Evolutionary conservation across 495 filamentous ascomycete species (phyloP).

Genomic region (Parathielavia appendiculata): DNA sequence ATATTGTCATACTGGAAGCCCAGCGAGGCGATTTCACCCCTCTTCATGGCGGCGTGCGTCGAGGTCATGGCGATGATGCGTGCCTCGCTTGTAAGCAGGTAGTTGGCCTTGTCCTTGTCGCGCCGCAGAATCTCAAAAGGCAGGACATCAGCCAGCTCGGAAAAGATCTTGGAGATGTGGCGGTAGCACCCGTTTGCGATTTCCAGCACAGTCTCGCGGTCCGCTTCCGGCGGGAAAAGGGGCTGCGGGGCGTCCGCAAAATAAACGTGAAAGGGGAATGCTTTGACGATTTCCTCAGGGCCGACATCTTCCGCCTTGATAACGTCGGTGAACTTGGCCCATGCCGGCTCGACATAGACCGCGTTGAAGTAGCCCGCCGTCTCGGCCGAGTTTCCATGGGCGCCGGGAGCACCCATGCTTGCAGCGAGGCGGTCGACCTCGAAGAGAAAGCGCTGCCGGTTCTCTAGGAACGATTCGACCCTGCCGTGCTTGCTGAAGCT

Average conservation of each 20-base stretch:
- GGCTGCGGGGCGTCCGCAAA: conserved; percentile 86
- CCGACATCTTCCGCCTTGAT: conserved; percentile 47
- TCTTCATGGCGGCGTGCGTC: conserved; percentile 96
- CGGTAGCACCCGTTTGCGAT: conserved; percentile 80
- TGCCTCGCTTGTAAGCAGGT: conserved; percentile 89
- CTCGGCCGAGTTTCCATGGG: conserved; percentile 91
- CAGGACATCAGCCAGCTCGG: conserved; percentile 85
- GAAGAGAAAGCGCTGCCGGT: conserved; percentile 66
- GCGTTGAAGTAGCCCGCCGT: conserved; percentile 94
- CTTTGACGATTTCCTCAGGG: conserved; percentile 57
- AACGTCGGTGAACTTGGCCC: conserved; percentile 75
- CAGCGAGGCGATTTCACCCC: conserved; percentile 81
- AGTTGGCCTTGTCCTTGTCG: conserved; percentile 88
- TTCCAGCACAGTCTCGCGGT: conserved; percentile 67
- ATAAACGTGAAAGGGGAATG: conserved; percentile 86
- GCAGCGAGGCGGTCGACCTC: conserved; percentile 85
- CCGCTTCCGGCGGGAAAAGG: conserved; percentile 61
- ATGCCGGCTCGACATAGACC: conserved; percentile 83
- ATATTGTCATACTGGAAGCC: conserved; percentile 98
- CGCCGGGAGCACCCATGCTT: conserved; percentile 78
- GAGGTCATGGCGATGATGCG: conserved; percentile 97
- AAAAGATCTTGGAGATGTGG: conserved; percentile 88
- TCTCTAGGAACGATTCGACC: conserved; percentile 93
- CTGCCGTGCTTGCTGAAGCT: conserved; percentile 93
- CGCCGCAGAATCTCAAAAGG: conserved; percentile 91